These are phyloP conservation scores for Talaromyces sp. DNA, from an alignment of 2,329 filamentous ascomycete genomes.

Conservation along the genomic window DNA sequence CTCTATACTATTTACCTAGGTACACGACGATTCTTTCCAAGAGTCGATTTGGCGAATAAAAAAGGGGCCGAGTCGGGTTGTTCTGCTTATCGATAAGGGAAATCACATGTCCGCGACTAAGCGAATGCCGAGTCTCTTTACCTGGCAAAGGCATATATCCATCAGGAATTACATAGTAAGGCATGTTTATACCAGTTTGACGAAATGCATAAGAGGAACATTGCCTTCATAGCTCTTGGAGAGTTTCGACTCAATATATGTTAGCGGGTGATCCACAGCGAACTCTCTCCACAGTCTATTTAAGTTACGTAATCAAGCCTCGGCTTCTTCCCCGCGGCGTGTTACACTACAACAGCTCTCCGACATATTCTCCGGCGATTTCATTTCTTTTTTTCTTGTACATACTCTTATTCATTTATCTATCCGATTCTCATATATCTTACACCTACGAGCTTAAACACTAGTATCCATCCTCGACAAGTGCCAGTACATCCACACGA, in stretches of 20 bases:
- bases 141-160: neutral
- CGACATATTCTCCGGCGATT: neutral
- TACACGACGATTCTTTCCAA: too few species aligned
- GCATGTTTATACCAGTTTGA: neutral
- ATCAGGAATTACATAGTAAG: neutral
- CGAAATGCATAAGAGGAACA: neutral
- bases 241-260: too few species aligned
- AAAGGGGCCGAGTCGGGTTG: neutral
- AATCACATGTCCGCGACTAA: neutral
- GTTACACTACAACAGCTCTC: neutral
- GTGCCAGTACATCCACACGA: slow-evolving; percentile 26
- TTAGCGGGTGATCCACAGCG: neutral
- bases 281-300: neutral
- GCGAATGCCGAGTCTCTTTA: too few species aligned
- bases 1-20: too few species aligned
- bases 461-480: neutral
- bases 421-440: too few species aligned
- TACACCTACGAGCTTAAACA: neutral
- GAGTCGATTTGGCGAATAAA: too few species aligned
- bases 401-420: too few species aligned
- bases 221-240: too few species aligned
- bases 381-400: neutral
- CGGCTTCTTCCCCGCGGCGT: slow-evolving; percentile 4
- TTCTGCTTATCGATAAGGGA: neutral
- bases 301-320: neutral